Base-by-base conservation (phyloP, 306 rosid genomes). In the Trifolium repens region DNA sequence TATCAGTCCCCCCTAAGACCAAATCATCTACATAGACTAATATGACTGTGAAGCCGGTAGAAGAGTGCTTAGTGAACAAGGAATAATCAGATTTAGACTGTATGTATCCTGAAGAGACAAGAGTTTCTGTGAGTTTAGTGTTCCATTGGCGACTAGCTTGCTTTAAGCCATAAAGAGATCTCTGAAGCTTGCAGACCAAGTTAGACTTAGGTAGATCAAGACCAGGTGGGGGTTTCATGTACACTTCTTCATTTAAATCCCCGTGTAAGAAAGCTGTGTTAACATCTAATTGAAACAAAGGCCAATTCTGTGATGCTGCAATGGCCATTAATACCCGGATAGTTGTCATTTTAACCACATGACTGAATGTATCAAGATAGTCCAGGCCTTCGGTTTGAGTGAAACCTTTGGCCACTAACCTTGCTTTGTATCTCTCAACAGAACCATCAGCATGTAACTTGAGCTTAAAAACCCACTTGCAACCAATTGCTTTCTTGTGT, bases 171-270 rank as follows among this genome's bases (percentile, higher is more conserved):
- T 46, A 46, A 0, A 46, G 1, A 0, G 5, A 11, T 13, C 1
- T 46, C n/a, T 11, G 1, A 11, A 46, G 13, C 4, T 46, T 46
- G n/a, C 52, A 46, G 0, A 46, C 52, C 3, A 11, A 4, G 1
- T 12, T 2, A 3, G 52, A 16, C 0, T 12, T 5, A 11, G n/a
- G 1, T 0, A 4, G 1, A 13, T 4, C 1, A 4, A 5, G 7
- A 1, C 14, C 7, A 4, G 16, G 53, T 3, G 14, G 6, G 0
- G 5, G 7, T 0, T 30, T 30, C 53, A 47, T 47, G 4, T 14
- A 47, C 4, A 13, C 53, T 0, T 47, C 16, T 13, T 47, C 53
- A 0, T 47, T 4, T 0, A 47, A 0, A 13, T 47, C 53, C 0
- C 16, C n/a, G 14, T 47, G 52, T 46, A 46, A 12, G 1, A 46